A percentile compares a stretch with the other conserved stretches of the same genome.
These are phyloP conservation scores for Dipteronia dyeriana DNA, from an alignment of 345 rosid species.

Conservation along the genomic window DNA sequence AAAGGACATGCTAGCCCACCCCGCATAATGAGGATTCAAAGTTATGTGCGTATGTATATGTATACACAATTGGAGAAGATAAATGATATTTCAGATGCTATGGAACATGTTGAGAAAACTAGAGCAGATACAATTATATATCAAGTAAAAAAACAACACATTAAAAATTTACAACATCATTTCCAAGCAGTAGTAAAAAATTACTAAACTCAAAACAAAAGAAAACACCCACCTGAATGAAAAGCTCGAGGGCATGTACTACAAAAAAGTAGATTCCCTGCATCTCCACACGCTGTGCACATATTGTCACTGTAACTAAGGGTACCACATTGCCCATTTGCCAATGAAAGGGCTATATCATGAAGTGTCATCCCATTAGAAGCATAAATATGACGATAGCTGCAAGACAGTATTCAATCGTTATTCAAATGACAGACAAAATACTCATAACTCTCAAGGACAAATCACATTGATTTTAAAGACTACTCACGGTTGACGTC, in stretches of 20 bases:
- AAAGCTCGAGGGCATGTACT: constrained; percentile 85
- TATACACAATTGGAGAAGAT: not conserved
- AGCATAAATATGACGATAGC: constrained; percentile 89
- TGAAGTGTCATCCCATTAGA: constrained; percentile 86
- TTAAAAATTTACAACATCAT: constrained; percentile 14
- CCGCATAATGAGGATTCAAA: not conserved
- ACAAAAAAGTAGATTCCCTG: constrained; percentile 78
- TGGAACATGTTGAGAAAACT: not conserved
- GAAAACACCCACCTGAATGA: constrained; percentile 60
- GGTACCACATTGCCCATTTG: constrained; percentile 73
- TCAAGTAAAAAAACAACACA: not conserved
- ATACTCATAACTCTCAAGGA: not conserved
- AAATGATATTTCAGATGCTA: constrained; percentile 1
- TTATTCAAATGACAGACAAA: constrained; percentile 18
- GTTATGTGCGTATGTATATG: not conserved
- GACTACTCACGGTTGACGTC: constrained; percentile 96
- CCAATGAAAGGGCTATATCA: constrained; percentile 84
- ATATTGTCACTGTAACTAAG: constrained; percentile 79
- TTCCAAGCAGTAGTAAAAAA: not conserved
- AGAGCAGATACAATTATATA: not conserved
- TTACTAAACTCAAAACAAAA: not conserved
- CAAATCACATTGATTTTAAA: constrained; percentile 14
- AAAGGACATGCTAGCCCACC: not conserved
- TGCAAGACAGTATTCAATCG: constrained; percentile 33
- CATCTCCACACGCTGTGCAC: constrained; percentile 88